A percentile compares a stretch with the other conserved stretches of the same genome.
Evolutionary conservation across 352 stramenopile genomes (phyloP).

Genomic region (Globisporangium solare): DNA sequence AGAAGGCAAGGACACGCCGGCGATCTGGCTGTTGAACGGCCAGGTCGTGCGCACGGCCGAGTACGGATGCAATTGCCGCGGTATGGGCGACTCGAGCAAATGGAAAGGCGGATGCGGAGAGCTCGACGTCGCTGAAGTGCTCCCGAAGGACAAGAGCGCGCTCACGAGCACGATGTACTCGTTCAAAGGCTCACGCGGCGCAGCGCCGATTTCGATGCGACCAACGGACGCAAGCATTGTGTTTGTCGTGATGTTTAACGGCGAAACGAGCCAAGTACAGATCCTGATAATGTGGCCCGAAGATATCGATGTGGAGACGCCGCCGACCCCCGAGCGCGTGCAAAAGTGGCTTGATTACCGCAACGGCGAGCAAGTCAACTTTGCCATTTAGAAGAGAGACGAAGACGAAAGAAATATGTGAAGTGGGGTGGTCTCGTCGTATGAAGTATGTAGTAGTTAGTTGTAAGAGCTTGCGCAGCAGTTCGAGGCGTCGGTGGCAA

Average conservation of each 20-base stretch:
- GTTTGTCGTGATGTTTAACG: slow-evolving; percentile 34
- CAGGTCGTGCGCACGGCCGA: slow-evolving; percentile 41
- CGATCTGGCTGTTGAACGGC: slow-evolving; percentile 46
- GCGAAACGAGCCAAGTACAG: slow-evolving; percentile 16
- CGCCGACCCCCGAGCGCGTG: slow-evolving; percentile 18
- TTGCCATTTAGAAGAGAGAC: background rate
- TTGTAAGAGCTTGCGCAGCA: no score
- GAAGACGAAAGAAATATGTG: no score
- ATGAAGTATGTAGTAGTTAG: no score
- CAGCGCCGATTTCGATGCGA: slow-evolving; percentile 19
- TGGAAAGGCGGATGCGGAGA: slow-evolving; percentile 51
- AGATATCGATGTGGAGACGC: slow-evolving; percentile 19
- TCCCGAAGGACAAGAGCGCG: slow-evolving; percentile 17
- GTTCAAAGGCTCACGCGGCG: slow-evolving; percentile 36
- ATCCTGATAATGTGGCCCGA: slow-evolving; percentile 24
- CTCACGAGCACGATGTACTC: slow-evolving; percentile 46
- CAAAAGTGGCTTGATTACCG: slow-evolving; percentile 24
- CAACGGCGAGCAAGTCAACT: slow-evolving; percentile 19
- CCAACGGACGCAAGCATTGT: slow-evolving; percentile 20
- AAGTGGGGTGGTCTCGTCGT: no score
- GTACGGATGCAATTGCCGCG: slow-evolving; percentile 52
- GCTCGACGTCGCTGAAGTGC: slow-evolving; percentile 40
- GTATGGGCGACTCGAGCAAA: slow-evolving; percentile 28
- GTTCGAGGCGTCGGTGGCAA: no score
- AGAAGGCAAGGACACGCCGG: slow-evolving; percentile 19